phyloP scores from a whole-genome alignment of 805 yeast genomes.

The Kazachstania africana region DNA sequence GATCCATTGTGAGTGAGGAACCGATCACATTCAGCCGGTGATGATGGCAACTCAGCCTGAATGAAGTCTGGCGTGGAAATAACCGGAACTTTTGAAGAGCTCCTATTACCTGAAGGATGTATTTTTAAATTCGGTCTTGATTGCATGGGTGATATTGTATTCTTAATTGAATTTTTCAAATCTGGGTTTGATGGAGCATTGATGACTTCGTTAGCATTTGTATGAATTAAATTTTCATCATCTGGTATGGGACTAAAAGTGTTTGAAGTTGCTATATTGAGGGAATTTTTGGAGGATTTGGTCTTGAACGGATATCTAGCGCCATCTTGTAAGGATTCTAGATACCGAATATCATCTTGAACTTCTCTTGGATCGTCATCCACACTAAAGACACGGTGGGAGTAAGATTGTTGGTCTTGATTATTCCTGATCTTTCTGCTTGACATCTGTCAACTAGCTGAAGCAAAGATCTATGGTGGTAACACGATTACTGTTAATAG shows the following conservation, averaged over 20 bases:
- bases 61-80: neutral
- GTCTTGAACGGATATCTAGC: constrained; percentile 32
- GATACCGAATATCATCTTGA: constrained; percentile 48
- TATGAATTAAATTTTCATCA: neutral
- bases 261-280: neutral
- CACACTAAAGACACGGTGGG: constrained; percentile 48
- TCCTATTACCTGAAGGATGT: neutral
- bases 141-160: neutral
- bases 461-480: no score
- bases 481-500: no score
- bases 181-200: neutral
- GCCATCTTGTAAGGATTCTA: constrained; percentile 69
- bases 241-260: neutral
- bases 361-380: constrained; percentile 74
- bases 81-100: neutral
- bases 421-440: neutral
- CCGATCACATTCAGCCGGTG: neutral
- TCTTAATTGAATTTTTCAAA: neutral
- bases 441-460: neutral
- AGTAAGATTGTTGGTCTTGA: constrained; percentile 15
- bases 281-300: neutral
- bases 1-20: neutral
- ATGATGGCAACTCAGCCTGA: neutral
- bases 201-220: neutral
- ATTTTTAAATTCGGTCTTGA: neutral